Conservation (phyloP, 139 green algal species). For the Coelastrella sp. region DNA sequence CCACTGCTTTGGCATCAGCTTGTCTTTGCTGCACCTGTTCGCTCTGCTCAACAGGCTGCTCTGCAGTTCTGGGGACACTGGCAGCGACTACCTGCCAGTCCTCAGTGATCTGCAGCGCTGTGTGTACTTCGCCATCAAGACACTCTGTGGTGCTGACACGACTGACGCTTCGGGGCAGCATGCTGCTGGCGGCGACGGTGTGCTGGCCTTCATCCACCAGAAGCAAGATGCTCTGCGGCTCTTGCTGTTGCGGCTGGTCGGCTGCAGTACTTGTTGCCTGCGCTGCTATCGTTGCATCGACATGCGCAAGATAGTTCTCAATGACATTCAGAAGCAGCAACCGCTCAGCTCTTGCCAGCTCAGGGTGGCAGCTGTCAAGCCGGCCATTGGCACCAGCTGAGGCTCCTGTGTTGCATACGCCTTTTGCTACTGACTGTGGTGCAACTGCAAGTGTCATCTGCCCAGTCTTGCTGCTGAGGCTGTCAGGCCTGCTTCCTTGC, state of each 20-base stretch:
- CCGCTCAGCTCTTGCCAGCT: slow-evolving; percentile 16
- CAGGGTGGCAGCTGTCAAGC: neutral
- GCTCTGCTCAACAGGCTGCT: no score
- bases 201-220: neutral
- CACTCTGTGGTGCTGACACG: no score
- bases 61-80: no score
- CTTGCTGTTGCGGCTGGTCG: neutral
- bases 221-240: neutral
- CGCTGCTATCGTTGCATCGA: neutral
- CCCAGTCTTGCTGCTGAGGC: slow-evolving; percentile 16
- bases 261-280: slow-evolving; percentile 12
- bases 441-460: neutral
- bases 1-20: no score
- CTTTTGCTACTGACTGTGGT: neutral
- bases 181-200: no score
- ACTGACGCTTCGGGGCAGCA: no score
- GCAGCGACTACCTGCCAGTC: no score
- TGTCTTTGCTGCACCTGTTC: no score
- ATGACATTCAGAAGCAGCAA: slow-evolving; percentile 35
- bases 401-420: neutral
- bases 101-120: no score
- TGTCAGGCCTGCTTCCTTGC: neutral
- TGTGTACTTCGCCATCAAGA: no score
- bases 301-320: slow-evolving; percentile 19
- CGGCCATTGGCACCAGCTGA: neutral